Evolutionary conservation across 352 stramenopile genomes (phyloP), one percentile per base, ranked within the genome.

Genomic region (Peronospora tabacina): DNA sequence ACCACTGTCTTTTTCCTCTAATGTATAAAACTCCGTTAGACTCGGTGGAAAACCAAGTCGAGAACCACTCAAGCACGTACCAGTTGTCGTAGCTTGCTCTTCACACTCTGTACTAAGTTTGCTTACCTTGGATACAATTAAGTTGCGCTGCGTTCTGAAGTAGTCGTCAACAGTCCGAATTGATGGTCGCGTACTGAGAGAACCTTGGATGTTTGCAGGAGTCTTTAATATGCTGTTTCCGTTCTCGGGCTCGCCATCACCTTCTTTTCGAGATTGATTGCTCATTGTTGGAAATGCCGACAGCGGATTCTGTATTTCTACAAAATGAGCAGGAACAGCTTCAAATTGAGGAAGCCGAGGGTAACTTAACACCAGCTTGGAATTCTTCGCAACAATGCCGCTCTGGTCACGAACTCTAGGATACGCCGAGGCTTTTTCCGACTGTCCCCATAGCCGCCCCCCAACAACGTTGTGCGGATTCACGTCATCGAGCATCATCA

Each of bases 81-180:
- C 69, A 7, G 19, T 68, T 11, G 30, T 58, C 30, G 29, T 44
- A 43, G 9, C 33, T 39, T 53, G 41, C 5, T 67, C 35, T 8
- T 66, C 49, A 17, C 12, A 49, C 15, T 55, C 32, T 0, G 34
- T 49, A 26, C 63, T 33, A 13, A 57, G 47, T 0, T 34, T 49
- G 28, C 61, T 66, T 26, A 52, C 36, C 20, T 56, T 60, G 17
- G 35, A 34, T 30, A 64, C 49, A 12, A 75, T 63, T 24, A 68
- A 49, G 41, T 68, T 56, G 7, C 62, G 55, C 50, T 82, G 68
- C 0, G 63, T 65, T 46, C 52, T 54, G 37, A 90, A 90, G 30
- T 82, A 89, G 34, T 86, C 68, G 29, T 72, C 66, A 11, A 90
- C 79, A 7, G 74, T 84, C 19, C 44, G 47, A 47, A 52, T 16